phyloP scores from a whole-genome alignment of 805 yeast species.

The Candida wancherniae region DNA sequence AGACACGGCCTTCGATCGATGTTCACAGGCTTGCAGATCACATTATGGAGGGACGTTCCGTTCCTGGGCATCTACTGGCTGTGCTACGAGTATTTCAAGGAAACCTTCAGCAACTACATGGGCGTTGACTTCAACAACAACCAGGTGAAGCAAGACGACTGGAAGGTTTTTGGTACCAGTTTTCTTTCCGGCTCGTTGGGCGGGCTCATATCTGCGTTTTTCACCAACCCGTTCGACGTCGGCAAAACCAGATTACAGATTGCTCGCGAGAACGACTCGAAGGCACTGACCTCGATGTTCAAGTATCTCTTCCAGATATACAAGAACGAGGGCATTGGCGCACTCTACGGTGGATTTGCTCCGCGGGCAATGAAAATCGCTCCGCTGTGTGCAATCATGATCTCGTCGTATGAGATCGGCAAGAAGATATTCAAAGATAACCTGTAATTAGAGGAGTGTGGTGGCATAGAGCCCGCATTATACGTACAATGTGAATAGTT shows the following conservation, averaged over 20 bases:
- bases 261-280: constrained; percentile 32
- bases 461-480: too few relatives aligned
- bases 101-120: constrained; percentile 18
- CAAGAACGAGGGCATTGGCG: constrained; percentile 68
- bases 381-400: constrained; percentile 98
- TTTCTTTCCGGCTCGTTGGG: constrained; percentile 80
- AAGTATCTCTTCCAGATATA: constrained; percentile 59
- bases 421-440: constrained; percentile 46
- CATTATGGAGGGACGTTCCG: constrained; percentile 96
- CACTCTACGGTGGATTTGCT: constrained; percentile 80
- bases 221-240: constrained; percentile 94
- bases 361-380: constrained; percentile 91
- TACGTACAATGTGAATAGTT: too few relatives aligned
- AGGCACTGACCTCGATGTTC: constrained; percentile 54
- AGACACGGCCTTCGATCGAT: constrained; percentile 57
- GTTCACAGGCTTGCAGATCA: constrained; percentile 81
- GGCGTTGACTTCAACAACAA: constrained; percentile 20
- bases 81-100: constrained; percentile 56
- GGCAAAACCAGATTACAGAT: constrained; percentile 89
- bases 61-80: constrained; percentile 96
- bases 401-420: constrained; percentile 87
- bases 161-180: constrained; percentile 53
- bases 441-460: constrained; percentile 6
- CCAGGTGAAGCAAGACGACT: constrained; percentile 21
- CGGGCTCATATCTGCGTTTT: constrained; percentile 79